Percentiles rank a stretch among this genome's conserved stretches.
Conservation (phyloP, 73 alveolate genomes). For the Symbiodinium natans region DNA sequence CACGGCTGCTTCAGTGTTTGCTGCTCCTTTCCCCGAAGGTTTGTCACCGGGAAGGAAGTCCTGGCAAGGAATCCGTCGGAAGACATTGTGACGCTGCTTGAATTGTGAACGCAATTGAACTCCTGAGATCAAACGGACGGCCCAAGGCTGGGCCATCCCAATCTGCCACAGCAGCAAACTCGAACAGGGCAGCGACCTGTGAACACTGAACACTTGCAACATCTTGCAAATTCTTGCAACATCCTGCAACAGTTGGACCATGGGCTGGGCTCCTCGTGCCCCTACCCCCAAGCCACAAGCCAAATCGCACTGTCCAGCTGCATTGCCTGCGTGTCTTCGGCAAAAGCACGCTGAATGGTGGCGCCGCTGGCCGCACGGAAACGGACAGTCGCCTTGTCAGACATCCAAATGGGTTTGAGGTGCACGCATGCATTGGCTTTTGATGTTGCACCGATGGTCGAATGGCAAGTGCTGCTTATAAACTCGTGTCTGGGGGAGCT, state of each 20-base stretch:
- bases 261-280: too few species aligned
- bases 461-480: not conserved
- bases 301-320: too few species aligned
- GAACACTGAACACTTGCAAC: not conserved
- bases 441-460: too few species aligned
- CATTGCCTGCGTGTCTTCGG: constrained; percentile 17
- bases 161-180: constrained; percentile 79
- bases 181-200: constrained; percentile 44
- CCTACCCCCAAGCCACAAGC: too few species aligned
- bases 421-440: too few species aligned
- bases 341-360: constrained; percentile 38
- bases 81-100: too few species aligned
- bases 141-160: constrained; percentile 64
- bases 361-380: constrained; percentile 52
- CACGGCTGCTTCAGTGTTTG: constrained; percentile 19
- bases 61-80: not conserved
- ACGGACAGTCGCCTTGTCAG: constrained; percentile 53
- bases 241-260: not conserved
- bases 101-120: too few species aligned
- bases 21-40: constrained; percentile 31
- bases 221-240: not conserved
- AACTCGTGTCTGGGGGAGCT: not conserved
- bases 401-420: too few species aligned
- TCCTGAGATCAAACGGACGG: constrained; percentile 46
- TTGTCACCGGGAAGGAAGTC: constrained; percentile 57